Evolutionary conservation across 1,284 basidiomycete species (phyloP).

Genomic region (Thelephora terrestris): DNA sequence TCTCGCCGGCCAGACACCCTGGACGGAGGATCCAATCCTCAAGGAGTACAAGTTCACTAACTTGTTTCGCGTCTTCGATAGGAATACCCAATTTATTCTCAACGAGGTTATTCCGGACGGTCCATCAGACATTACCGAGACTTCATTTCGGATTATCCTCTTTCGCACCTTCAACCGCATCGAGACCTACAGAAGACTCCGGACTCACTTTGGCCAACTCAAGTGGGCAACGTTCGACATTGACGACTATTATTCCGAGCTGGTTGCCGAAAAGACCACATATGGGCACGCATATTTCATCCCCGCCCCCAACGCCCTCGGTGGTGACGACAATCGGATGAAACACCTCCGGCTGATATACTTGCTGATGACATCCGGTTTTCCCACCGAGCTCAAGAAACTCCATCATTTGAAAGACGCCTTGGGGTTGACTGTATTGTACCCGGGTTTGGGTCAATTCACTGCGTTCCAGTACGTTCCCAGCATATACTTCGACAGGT

Average conservation of each 20-base stretch:
- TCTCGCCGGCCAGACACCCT: slow-evolving; percentile 20
- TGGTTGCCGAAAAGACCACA: slow-evolving; percentile 19
- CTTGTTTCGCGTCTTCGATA: slow-evolving; percentile 32
- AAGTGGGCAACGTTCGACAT: slow-evolving; percentile 27
- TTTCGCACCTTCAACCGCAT: slow-evolving; percentile 33
- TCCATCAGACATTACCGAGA: slow-evolving; percentile 25
- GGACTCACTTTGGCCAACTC: slow-evolving; percentile 22
- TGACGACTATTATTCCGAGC: slow-evolving; percentile 23
- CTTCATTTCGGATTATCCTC: slow-evolving; percentile 32
- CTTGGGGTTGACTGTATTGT: slow-evolving; percentile 24
- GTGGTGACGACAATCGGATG: slow-evolving; percentile 19
- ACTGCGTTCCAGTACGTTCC: slow-evolving; percentile 29
- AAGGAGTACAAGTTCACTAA: slow-evolving; percentile 29
- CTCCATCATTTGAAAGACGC: slow-evolving; percentile 27
- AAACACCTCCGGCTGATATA: slow-evolving; percentile 29
- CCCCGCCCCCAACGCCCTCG: slow-evolving; percentile 26
- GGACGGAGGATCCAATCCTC: slow-evolving; percentile 30
- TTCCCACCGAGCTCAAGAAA: slow-evolving; percentile 23
- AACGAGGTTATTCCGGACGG: slow-evolving; percentile 28
- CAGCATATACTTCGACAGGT: slow-evolving; percentile 1
- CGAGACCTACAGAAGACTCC: slow-evolving; percentile 31
- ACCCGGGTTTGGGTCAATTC: slow-evolving; percentile 31
- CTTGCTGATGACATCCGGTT: slow-evolving; percentile 27
- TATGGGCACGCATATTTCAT: slow-evolving; percentile 32
- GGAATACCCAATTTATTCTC: slow-evolving; percentile 31